Conservation (phyloP, 129 eudicot species). For the Gnaphalium uliginosum region DNA sequence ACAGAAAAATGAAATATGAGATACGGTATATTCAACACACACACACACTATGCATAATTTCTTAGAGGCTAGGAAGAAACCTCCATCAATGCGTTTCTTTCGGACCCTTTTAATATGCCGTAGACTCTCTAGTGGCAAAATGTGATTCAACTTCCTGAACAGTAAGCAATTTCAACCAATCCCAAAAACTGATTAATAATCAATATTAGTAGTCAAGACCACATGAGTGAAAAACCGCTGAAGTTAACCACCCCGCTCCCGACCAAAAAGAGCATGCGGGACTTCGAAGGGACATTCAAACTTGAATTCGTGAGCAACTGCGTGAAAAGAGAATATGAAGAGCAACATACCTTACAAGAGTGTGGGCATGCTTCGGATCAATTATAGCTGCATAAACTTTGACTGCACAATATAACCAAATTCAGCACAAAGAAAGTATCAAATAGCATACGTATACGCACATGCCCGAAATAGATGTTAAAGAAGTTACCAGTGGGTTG, state of each 20-base stretch:
- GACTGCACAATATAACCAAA: constrained; percentile 39
- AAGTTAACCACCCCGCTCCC: background rate
- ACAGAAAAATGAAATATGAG: constrained; percentile 14
- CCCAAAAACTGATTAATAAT: background rate
- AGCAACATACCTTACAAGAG: constrained; percentile 64
- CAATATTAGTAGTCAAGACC: constrained; percentile 7
- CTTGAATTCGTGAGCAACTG: too few species aligned
- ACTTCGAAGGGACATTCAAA: too few species aligned
- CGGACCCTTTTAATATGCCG: constrained; percentile 88
- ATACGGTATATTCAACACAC: constrained; percentile 1
- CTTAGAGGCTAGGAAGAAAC: constrained; percentile 30
- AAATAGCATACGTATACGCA: background rate
- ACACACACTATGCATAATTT: background rate
- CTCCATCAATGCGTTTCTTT: constrained; percentile 53
- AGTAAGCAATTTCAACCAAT: constrained; percentile 10
- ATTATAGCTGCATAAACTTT: constrained; percentile 65
- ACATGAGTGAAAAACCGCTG: background rate
- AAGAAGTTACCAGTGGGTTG: constrained; percentile 69
- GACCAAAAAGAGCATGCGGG: too few species aligned
- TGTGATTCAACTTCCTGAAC: constrained; percentile 72
- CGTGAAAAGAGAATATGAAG: background rate
- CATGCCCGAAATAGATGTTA: constrained; percentile 10
- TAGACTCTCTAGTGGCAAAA: constrained; percentile 69
- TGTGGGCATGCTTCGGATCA: constrained; percentile 68
- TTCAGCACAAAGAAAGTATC: constrained; percentile 7